These are phyloP conservation scores for Phlyctochytrium planicorne DNA, from an alignment of 192 early-diverging fungal genomes.

Conservation along the genomic window DNA sequence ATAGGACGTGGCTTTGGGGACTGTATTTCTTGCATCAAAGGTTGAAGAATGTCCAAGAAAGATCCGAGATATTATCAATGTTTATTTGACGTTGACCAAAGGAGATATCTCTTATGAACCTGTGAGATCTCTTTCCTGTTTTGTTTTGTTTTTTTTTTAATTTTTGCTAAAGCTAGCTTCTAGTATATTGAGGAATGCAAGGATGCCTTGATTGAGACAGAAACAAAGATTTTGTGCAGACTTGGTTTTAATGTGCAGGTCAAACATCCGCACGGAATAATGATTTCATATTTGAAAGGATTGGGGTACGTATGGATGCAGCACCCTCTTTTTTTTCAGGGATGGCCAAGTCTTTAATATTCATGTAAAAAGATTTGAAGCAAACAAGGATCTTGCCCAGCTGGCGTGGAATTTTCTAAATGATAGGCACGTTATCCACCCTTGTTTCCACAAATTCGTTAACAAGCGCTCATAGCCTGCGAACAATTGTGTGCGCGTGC, in stretches of 20 bases:
- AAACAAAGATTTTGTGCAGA: constrained; percentile 84
- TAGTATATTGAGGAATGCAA: constrained; percentile 81
- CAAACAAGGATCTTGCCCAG: constrained; percentile 75
- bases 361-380: constrained; percentile 60
- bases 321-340: not conserved
- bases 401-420: constrained; percentile 94
- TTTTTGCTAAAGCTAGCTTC: constrained; percentile 40
- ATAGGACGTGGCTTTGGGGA: constrained; percentile 43
- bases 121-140: constrained; percentile 4
- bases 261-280: constrained; percentile 90
- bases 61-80: constrained; percentile 81
- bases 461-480: constrained; percentile 42
- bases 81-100: constrained; percentile 54
- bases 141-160: not conserved
- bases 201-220: constrained; percentile 74
- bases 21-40: constrained; percentile 48
- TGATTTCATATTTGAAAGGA: constrained; percentile 89
- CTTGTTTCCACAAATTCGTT: constrained; percentile 7
- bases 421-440: constrained; percentile 61
- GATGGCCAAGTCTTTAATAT: no score
- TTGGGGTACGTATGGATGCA: constrained; percentile 39
- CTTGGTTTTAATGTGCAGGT: constrained; percentile 97
- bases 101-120: not conserved
- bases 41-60: constrained; percentile 76
- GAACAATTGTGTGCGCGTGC: constrained; percentile 71